Evolutionary conservation across 306 rosid genomes (phyloP).

Genomic region (Trifolium fragiferum): DNA sequence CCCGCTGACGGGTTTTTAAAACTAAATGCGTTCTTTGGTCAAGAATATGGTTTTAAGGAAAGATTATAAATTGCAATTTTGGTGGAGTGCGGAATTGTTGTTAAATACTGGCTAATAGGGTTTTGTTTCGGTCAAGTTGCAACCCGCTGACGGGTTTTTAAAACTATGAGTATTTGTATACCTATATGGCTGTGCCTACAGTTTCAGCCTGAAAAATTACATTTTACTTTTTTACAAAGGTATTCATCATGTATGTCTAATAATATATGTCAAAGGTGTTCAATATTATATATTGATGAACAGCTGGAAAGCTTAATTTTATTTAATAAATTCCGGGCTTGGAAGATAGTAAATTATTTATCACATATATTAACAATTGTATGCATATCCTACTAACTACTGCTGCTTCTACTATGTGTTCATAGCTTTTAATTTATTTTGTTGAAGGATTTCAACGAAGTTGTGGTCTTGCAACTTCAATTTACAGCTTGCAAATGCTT

Average conservation of each 20-base stretch:
- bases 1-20: neutral
- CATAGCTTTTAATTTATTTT: constrained; percentile 38
- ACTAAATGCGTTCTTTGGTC: neutral
- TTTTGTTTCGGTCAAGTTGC: neutral
- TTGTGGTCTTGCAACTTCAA: constrained; percentile 97
- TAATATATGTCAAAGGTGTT: constrained; percentile 24
- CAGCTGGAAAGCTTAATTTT: neutral
- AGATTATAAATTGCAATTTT: neutral
- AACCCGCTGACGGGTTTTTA: neutral
- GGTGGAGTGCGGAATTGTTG: neutral
- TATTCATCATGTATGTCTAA: constrained; percentile 10
- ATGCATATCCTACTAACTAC: constrained; percentile 6
- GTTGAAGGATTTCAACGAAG: constrained; percentile 73
- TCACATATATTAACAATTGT: neutral
- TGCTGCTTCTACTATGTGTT: constrained; percentile 12
- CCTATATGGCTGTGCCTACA: neutral
- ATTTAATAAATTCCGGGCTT: constrained; percentile 1
- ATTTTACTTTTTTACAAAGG: constrained; percentile 16
- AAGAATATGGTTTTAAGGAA: neutral
- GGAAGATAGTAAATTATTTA: neutral
- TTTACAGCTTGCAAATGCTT: constrained; percentile 95
- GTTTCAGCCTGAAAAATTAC: constrained; percentile 17
- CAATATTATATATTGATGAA: constrained; percentile 33
- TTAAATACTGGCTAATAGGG: neutral
- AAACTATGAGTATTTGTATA: neutral